phyloP scores from a whole-genome alignment of 345 rosid species.

The Nasturtium officinale region DNA sequence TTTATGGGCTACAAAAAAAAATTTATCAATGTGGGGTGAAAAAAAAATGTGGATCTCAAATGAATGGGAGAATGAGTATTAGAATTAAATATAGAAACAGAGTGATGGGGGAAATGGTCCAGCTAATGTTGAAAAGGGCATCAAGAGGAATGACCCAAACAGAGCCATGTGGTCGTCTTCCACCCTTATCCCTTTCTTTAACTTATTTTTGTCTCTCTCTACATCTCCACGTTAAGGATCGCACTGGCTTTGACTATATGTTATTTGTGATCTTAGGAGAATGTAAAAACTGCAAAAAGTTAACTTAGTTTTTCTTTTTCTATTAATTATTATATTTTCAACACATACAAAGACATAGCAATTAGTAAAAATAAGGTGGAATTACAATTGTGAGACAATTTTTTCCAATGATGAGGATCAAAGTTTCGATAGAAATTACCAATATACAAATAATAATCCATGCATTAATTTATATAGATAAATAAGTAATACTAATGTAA shows the following conservation, averaged over 20 bases:
- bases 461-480: background rate
- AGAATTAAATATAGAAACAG: constrained; percentile 5
- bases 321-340: too few relatives aligned
- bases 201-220: constrained; percentile 30
- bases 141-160: constrained; percentile 25
- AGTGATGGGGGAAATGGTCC: constrained; percentile 41
- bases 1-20: constrained; percentile 3
- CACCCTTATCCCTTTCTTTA: constrained; percentile 31
- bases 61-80: constrained; percentile 11
- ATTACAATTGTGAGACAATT: too few relatives aligned
- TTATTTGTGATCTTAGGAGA: too few relatives aligned
- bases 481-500: constrained; percentile 11
- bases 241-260: constrained; percentile 22
- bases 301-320: too few relatives aligned
- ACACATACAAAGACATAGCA: too few relatives aligned
- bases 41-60: constrained; percentile 25
- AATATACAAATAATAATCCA: background rate
- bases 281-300: too few relatives aligned
- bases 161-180: constrained; percentile 50
- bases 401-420: too few relatives aligned
- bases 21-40: constrained; percentile 12
- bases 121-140: constrained; percentile 42
- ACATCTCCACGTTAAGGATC: constrained; percentile 3
- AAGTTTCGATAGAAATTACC: too few relatives aligned
- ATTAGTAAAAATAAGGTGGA: too few relatives aligned